phyloP scores from a whole-genome alignment of 2,329 filamentous ascomycete genomes.

The Pseudofabraea citricarpa region DNA sequence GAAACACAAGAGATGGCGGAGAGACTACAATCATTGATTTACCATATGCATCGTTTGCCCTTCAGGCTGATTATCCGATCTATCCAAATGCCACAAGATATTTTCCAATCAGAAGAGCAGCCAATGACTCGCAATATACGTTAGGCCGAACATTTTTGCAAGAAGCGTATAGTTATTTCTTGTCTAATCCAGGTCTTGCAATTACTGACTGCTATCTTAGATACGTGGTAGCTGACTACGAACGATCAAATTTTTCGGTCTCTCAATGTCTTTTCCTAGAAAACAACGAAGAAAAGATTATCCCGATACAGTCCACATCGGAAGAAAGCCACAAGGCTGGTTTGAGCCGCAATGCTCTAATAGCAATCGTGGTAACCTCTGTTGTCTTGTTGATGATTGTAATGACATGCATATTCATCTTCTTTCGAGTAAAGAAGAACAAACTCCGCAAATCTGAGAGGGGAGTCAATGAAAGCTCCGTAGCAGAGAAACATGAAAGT shows the following conservation, averaged over 20 bases:
- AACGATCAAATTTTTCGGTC: not conserved
- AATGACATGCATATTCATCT: not conserved
- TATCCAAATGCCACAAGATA: conserved; percentile 18
- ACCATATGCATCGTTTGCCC: conserved; percentile 24
- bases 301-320: not conserved
- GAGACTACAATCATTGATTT: conserved; percentile 15
- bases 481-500: not conserved
- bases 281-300: not conserved
- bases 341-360: not conserved
- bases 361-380: not conserved
- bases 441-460: too few relatives aligned
- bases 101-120: not conserved
- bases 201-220: not conserved
- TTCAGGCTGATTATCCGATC: conserved; percentile 6
- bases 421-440: not conserved
- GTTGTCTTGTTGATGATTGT: not conserved
- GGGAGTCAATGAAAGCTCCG: not conserved
- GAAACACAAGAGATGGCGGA: conserved; percentile 4
- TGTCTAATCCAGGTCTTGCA: not conserved
- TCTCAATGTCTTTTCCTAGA: not conserved
- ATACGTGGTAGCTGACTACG: not conserved
- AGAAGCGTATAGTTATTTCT: not conserved
- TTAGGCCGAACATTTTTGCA: not conserved
- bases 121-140: not conserved
- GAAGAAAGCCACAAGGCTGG: not conserved